Evolutionary conservation across 495 filamentous ascomycete species (phyloP).

Genomic region (Penicillium paxilli): DNA sequence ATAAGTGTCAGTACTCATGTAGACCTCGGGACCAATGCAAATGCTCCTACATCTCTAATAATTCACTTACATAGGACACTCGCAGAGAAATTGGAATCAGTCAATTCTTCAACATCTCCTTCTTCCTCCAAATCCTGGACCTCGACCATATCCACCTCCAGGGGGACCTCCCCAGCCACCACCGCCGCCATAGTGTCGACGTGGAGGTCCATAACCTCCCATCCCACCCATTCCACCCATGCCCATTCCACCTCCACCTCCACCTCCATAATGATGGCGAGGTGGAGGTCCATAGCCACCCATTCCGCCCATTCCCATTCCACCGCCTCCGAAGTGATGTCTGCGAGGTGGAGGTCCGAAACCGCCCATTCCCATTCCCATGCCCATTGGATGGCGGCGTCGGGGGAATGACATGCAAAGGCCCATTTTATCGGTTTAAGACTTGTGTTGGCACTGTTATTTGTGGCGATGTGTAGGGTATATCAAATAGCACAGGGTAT

Average conservation of each 20-base stretch:
- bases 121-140: not conserved
- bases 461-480: not conserved
- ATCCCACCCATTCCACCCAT: conserved; percentile 1
- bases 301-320: conserved; percentile 10
- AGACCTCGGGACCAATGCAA: too few relatives aligned
- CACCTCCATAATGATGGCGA: conserved; percentile 6
- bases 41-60: too few relatives aligned
- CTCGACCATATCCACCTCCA: conserved; percentile 1
- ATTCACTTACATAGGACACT: too few relatives aligned
- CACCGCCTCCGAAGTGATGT: conserved; percentile 3
- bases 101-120: not conserved
- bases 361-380: conserved; percentile 12
- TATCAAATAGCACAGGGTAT: not conserved
- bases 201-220: conserved; percentile 1
- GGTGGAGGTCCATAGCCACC: conserved; percentile 11
- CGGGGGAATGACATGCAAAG: conserved; percentile 21
- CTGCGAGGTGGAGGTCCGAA: conserved; percentile 14
- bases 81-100: too few relatives aligned
- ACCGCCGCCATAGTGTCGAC: not conserved
- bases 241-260: conserved; percentile 8
- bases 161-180: not conserved
- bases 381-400: conserved; percentile 7
- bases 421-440: conserved; percentile 9
- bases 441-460: not conserved
- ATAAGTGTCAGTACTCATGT: too few relatives aligned